These are phyloP conservation scores for Flueggea neowawraea DNA, from an alignment of 441 rosid genomes.

Conservation along the genomic window DNA sequence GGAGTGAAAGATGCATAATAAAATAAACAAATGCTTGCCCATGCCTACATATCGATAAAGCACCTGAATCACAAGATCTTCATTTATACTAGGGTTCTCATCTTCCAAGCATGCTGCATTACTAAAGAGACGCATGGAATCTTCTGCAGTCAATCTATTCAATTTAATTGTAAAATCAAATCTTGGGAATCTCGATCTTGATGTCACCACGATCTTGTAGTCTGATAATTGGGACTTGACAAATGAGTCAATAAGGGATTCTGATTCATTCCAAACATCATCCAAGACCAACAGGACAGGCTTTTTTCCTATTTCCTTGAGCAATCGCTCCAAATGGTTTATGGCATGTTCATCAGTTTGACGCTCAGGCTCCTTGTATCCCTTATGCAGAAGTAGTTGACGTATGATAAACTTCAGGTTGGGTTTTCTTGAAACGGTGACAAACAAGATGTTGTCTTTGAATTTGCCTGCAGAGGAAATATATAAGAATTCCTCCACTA, in stretches of 20 bases:
- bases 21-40: background rate
- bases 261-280: conserved; percentile 63
- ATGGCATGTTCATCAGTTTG: conserved; percentile 33
- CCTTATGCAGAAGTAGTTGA: conserved; percentile 26
- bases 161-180: conserved; percentile 31
- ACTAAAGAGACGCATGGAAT: conserved; percentile 41
- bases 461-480: conserved; percentile 6
- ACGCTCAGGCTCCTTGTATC: conserved; percentile 15
- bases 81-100: conserved; percentile 18
- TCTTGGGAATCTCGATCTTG: conserved; percentile 48
- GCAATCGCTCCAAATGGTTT: conserved; percentile 26
- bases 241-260: conserved; percentile 26
- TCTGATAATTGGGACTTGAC: conserved; percentile 20
- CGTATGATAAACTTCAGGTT: conserved; percentile 29
- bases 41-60: background rate
- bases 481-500: background rate
- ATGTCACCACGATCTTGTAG: conserved; percentile 70
- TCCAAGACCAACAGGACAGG: conserved; percentile 62
- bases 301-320: conserved; percentile 16
- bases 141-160: conserved; percentile 24
- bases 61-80: conserved; percentile 35
- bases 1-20: background rate
- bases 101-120: conserved; percentile 19
- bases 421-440: conserved; percentile 37
- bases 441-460: conserved; percentile 40